Base-by-base conservation (phyloP, 345 rosid species). In the Eucalyptus erythrocorys region DNA sequence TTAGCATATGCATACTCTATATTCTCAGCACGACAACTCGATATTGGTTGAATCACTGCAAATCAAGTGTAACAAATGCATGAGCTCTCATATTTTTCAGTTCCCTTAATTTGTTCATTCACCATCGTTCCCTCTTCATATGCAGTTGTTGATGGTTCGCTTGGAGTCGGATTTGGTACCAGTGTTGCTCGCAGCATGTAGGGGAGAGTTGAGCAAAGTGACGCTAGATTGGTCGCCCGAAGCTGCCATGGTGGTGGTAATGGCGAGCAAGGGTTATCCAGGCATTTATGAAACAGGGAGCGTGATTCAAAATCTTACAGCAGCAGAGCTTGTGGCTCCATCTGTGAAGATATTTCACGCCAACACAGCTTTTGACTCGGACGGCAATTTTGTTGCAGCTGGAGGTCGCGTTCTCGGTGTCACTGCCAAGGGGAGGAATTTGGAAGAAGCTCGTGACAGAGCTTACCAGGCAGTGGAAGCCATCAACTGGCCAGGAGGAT, bases 251-350 rank as follows among this genome's bases (percentile, higher is more conserved):
- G 99, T 96, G 79, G 98, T 96, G 37, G 99, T 96, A 85, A 94
- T 97, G 99, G 99, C 99, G 22, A 96, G 97, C 90, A 92, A 96
- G 51, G 99, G 98, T 71, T 97, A 97, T 86, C 99, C 99, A 1
- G 97, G 97, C 45, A 90, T 95, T 66, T 96, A 96, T 16, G 93
- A 93, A 93, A 95, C 94, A 92, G 99, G 99, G 45, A 87, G 95
- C 0, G 87, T 95, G 68, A 94, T 97, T 88, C 89, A 45, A 86
- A 95, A 94, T 92, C 96, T 96, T 8, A 94, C 95, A 91, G 96
- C 96, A 90, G 98, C 97, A 47, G 97, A 95, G 91, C 87, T 43
- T 3, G 94, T 93, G 6, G 93, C 95, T 91, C 94, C 94, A 32
- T 89, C 93, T 34, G 98, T 95, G 4, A 93, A 96, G 91, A 93